Evolutionary conservation across 164 flowering plant species (phyloP), one percentile per base, ranked within the genome.

Genomic region (Houttuynia cordata): DNA sequence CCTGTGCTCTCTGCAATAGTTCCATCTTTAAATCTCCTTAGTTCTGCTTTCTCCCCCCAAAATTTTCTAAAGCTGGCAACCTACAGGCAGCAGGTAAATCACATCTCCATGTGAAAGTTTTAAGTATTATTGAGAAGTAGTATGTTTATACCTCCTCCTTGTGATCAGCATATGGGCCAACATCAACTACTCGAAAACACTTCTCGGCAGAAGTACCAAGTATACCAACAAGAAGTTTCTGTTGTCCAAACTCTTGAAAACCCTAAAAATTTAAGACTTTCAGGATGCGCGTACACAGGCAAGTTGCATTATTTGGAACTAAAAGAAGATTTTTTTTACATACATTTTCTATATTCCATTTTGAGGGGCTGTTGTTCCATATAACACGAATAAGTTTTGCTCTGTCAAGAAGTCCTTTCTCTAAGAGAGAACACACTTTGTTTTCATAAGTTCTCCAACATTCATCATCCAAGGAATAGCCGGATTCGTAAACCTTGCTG

Each of bases 31-130:
- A 86, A 90, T 65, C 84, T 79, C 24, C 95, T 77, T 59, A 85
- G 84, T 72, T 91, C 93, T 34, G 97, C 80, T 69, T 88, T 90
- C 57, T 86, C 90, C 19, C 97, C 97, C 99, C 99, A 93, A 68
- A 93, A 93, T 53, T 75, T 83, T 51, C 94, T 76, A 68, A 81
- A 93, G 47, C 71, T 80, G 51, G 66, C 62, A 73, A 76, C 91
- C 99, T 93, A 59, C 10, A 15, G 19, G 57, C 24, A 54, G 24
- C 10, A 58, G 40, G 25, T 55, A 4, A 53, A 23, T 19, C 69
- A 34, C 22, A 56, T 23, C 37, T 17, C 9, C 3, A 12, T 18
- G 3, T 12, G 18, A 24, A 54, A 10, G 18, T 23, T 18, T 23
- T 30, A 53, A 12, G 21, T 10, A 24, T 23, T 24, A 3, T 24